Evolutionary conservation across 1,284 basidiomycete genomes (phyloP).

Genomic region (Melanopsichium pennsylvanicum): DNA sequence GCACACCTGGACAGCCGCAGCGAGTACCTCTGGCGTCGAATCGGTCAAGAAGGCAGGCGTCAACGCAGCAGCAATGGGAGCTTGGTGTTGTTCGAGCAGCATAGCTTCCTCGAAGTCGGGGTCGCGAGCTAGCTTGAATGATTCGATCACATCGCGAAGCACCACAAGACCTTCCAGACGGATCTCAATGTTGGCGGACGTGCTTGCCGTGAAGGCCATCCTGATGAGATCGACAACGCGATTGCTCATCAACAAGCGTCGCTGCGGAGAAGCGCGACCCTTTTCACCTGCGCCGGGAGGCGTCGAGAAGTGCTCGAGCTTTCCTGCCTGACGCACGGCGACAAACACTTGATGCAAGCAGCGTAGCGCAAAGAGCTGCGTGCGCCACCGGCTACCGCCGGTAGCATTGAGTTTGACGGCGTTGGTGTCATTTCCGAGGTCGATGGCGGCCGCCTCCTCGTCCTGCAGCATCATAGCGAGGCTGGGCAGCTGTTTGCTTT

Average conservation of each 20-base stretch:
- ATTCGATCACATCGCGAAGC: constrained; percentile 89
- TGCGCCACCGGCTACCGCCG: constrained; percentile 78
- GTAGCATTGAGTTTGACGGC: constrained; percentile 32
- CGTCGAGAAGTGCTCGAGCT: constrained; percentile 67
- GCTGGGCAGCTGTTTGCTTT: constrained; percentile 29
- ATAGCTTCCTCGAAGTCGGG: constrained; percentile 89
- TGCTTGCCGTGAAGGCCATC: constrained; percentile 97
- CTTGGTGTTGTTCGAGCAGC: constrained; percentile 96
- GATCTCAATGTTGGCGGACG: constrained; percentile 93
- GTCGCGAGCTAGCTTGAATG: constrained; percentile 85
- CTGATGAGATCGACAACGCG: constrained; percentile 91
- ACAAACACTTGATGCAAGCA: constrained; percentile 90
- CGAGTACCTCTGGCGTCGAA: constrained; percentile 92
- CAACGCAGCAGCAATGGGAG: constrained; percentile 96
- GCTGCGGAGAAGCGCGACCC: constrained; percentile 68
- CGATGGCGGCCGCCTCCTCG: constrained; percentile 87
- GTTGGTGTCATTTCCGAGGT: constrained; percentile 44
- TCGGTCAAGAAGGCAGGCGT: constrained; percentile 95
- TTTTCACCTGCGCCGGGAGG: constrained; percentile 72
- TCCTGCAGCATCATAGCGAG: constrained; percentile 70
- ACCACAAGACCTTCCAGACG: constrained; percentile 90
- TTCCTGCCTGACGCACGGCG: constrained; percentile 76
- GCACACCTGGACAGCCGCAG: constrained; percentile 89
- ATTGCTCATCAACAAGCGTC: constrained; percentile 73
- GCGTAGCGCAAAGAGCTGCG: constrained; percentile 90